Percentiles rank a stretch among this genome's conserved stretches.
Evolutionary conservation across 768 basidiomycete species (phyloP).

Genomic region (Mrakia blollopis): DNA sequence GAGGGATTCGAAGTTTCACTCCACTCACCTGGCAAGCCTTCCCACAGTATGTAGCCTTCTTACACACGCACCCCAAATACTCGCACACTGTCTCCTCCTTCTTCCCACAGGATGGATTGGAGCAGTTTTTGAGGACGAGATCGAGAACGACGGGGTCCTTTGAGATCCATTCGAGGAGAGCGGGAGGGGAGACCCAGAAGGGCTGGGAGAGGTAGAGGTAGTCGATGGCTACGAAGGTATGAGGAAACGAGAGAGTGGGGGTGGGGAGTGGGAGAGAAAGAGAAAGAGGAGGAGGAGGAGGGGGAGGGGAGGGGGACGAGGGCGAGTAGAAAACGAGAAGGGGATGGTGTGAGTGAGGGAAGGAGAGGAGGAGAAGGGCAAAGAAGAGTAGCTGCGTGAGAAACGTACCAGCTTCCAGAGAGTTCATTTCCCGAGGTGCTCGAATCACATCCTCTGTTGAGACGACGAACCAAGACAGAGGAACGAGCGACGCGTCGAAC

Average conservation of each 20-base stretch:
- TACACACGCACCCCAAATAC: conserved; percentile 11
- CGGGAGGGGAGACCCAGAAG: conserved; percentile 1
- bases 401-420: no score
- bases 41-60: conserved; percentile 3
- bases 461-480: no score
- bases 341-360: no score
- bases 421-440: no score
- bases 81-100: conserved; percentile 9
- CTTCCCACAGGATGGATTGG: conserved; percentile 1
- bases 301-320: neutral
- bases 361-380: neutral
- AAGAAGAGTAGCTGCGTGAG: neutral
- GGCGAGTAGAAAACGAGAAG: no score
- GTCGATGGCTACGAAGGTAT: conserved; percentile 4
- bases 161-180: neutral
- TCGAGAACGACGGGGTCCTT: conserved; percentile 6
- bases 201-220: conserved; percentile 23
- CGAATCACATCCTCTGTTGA: no score
- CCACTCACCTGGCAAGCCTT: conserved; percentile 7
- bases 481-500: no score
- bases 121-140: conserved; percentile 9
- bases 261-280: neutral
- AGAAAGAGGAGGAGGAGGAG: neutral
- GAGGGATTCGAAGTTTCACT: no score
- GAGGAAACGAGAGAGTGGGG: no score